Evolutionary conservation across 495 filamentous ascomycete species (phyloP).

Genomic region (Hypoxylon trugodes): DNA sequence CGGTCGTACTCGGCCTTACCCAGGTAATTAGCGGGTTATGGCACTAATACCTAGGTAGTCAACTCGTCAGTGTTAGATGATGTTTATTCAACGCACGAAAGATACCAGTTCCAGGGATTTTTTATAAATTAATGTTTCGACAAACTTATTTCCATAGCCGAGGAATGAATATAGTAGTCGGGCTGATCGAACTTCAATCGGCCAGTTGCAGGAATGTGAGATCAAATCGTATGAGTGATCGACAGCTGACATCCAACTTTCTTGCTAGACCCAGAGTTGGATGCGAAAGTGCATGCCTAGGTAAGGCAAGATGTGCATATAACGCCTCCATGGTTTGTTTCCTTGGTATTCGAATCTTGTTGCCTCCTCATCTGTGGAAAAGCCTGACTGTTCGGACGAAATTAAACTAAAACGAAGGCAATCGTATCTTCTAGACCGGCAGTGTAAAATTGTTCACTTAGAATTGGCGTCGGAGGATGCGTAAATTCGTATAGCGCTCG

Average conservation of each 20-base stretch:
- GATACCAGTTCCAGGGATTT: slow-evolving; percentile 9
- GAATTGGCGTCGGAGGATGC: slow-evolving; percentile 19
- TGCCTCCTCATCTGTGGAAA: slow-evolving; percentile 7
- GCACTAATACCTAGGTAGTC: slow-evolving; percentile 1
- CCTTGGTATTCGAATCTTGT: slow-evolving; percentile 21
- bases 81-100: slow-evolving; percentile 1
- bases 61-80: slow-evolving; percentile 12
- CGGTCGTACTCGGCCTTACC: slow-evolving; percentile 37
- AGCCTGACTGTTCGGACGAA: slow-evolving; percentile 13
- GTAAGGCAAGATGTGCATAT: slow-evolving; percentile 36
- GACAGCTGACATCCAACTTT: slow-evolving; percentile 39
- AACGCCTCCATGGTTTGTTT: slow-evolving; percentile 10
- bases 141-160: slow-evolving; percentile 18
- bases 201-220: slow-evolving; percentile 39
- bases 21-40: slow-evolving; percentile 9
- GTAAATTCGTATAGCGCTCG: slow-evolving; percentile 30
- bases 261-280: slow-evolving; percentile 31
- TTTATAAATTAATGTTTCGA: slow-evolving; percentile 11
- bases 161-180: slow-evolving; percentile 26
- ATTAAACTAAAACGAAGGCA: slow-evolving; percentile 17
- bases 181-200: slow-evolving; percentile 35
- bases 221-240: slow-evolving; percentile 42
- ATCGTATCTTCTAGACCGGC: slow-evolving; percentile 17
- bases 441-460: not conserved
- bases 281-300: slow-evolving; percentile 30